phyloP scores from a whole-genome alignment of 768 basidiomycete species.

The Suillus sp. region DNA sequence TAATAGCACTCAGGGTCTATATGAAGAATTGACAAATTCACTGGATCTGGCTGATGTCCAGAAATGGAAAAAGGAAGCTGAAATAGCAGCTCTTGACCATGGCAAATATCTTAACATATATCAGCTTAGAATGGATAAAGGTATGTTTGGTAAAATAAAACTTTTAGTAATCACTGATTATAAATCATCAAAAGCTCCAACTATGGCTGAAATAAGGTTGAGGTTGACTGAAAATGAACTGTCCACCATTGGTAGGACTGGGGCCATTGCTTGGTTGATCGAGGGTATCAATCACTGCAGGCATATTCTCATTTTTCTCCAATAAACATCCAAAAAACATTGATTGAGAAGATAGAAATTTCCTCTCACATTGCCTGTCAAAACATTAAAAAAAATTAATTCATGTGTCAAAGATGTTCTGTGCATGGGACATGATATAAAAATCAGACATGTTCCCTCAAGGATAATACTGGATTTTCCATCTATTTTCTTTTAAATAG shows the following conservation, averaged over 20 bases:
- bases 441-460: too few species aligned
- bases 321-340: too few species aligned
- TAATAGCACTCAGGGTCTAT: constrained; percentile 8
- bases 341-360: too few species aligned
- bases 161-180: not conserved
- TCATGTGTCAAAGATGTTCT: too few species aligned
- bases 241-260: not conserved
- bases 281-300: not conserved
- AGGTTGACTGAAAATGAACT: constrained; percentile 1
- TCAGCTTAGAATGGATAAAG: constrained; percentile 10
- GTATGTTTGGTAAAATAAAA: not conserved
- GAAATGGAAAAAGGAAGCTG: not conserved
- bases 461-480: too few species aligned
- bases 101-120: constrained; percentile 7
- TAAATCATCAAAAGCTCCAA: constrained; percentile 1
- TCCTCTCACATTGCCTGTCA: too few species aligned
- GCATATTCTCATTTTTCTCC: too few species aligned
- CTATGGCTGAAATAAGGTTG: constrained; percentile 10
- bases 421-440: too few species aligned
- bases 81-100: not conserved
- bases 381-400: too few species aligned
- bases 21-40: not conserved
- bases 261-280: constrained; percentile 10
- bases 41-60: not conserved
- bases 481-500: too few species aligned